Evolutionary conservation across 2,329 filamentous ascomycete species (phyloP).

Genomic region (Fusarium sarcochroum): DNA sequence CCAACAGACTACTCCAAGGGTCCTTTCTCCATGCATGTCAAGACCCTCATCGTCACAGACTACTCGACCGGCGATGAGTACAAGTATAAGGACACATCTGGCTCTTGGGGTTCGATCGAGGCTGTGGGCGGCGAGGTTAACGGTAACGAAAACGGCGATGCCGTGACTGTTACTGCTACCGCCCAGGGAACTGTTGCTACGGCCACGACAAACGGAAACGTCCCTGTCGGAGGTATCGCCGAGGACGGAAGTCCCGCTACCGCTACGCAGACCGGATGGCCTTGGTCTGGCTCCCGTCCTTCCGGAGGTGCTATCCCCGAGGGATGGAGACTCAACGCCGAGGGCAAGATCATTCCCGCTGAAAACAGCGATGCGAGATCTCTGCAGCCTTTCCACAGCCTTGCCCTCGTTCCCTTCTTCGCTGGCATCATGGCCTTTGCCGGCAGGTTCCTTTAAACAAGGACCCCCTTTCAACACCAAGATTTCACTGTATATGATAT

Average conservation of each 20-base stretch:
- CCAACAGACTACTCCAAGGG: conserved; percentile 85
- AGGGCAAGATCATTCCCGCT: conserved; percentile 83
- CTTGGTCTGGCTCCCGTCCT: conserved; percentile 72
- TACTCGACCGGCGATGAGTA: conserved; percentile 94
- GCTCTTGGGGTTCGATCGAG: conserved; percentile 85
- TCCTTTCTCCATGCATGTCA: conserved; percentile 89
- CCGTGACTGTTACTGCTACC: conserved; percentile 65
- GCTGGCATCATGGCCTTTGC: conserved; percentile 47
- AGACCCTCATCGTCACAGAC: conserved; percentile 82
- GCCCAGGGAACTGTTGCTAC: conserved; percentile 76
- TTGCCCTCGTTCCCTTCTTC: conserved; percentile 47
- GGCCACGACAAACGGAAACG: conserved; percentile 73
- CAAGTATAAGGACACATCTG: conserved; percentile 82
- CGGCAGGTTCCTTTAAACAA: conserved; percentile 40
- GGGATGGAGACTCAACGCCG: conserved; percentile 84
- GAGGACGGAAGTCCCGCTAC: conserved; percentile 66
- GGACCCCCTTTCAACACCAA: not conserved
- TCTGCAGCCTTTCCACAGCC: conserved; percentile 38
- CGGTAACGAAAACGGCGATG: conserved; percentile 71
- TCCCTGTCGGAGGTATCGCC: conserved; percentile 79
- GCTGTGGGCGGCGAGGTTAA: conserved; percentile 85
- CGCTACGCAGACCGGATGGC: conserved; percentile 73
- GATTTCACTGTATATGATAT: conserved; percentile 25
- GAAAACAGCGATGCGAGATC: conserved; percentile 59
- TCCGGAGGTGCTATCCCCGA: conserved; percentile 74